Evolutionary conservation across 345 rosid genomes (phyloP).

Genomic region (Diplotaxis tenuifolia): DNA sequence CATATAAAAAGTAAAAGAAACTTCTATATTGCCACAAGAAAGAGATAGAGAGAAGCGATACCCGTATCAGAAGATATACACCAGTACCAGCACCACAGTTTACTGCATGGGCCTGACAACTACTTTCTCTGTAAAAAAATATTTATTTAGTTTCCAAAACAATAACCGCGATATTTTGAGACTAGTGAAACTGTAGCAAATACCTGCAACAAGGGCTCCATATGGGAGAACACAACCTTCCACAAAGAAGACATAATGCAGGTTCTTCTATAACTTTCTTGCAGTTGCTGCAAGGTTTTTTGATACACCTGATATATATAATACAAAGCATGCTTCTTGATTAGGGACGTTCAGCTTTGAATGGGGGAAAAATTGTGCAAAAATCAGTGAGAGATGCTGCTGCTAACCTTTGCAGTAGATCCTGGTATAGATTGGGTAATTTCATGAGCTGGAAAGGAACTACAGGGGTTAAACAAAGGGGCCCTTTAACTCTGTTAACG

Average conservation of each 20-base stretch:
- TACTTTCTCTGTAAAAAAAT: conserved; percentile 56
- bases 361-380: not conserved
- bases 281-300: conserved; percentile 67
- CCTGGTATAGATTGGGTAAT: conserved; percentile 80
- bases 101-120: conserved; percentile 66
- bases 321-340: conserved; percentile 11
- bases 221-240: conserved; percentile 74
- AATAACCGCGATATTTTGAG: conserved; percentile 2
- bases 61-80: conserved; percentile 82
- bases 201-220: conserved; percentile 93
- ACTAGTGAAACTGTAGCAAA: conserved; percentile 13
- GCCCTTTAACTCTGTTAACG: conserved; percentile 32
- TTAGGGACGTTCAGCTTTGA: conserved; percentile 3
- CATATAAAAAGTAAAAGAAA: not conserved
- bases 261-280: conserved; percentile 55
- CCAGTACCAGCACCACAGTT: conserved; percentile 83
- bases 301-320: conserved; percentile 61
- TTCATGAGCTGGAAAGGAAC: conserved; percentile 83
- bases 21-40: not conserved
- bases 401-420: conserved; percentile 75
- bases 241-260: conserved; percentile 84
- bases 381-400: conserved; percentile 15
- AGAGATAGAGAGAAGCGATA: conserved; percentile 29
- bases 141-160: not conserved
- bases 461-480: conserved; percentile 53